Conservation (phyloP, 441 rosid species). For the Pelargonium cotyledonis region DNA sequence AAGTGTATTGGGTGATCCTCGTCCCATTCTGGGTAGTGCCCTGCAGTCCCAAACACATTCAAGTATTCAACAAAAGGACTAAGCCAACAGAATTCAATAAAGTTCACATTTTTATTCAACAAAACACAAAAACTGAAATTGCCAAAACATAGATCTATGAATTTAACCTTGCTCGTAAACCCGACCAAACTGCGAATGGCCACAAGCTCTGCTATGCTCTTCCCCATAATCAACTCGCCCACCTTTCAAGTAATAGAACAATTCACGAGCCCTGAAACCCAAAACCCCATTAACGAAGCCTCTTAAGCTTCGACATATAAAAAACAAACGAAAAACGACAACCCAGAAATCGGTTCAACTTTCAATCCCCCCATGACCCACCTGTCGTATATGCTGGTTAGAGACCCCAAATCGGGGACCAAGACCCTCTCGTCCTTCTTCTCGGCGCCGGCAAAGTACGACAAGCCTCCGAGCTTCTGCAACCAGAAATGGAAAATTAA, state of each 20-base stretch:
- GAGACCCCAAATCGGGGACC: slow-evolving; percentile 95
- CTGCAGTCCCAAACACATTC: slow-evolving; percentile 30
- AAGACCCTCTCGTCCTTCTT: slow-evolving; percentile 88
- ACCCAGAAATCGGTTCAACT: neutral
- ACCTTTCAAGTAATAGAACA: slow-evolving; percentile 89
- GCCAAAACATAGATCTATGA: neutral
- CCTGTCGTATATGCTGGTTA: slow-evolving; percentile 88
- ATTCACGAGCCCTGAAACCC: slow-evolving; percentile 77
- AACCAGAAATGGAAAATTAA: slow-evolving; percentile 2
- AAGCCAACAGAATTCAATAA: neutral
- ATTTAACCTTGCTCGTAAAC: slow-evolving; percentile 54
- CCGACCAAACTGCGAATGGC: slow-evolving; percentile 81
- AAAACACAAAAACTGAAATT: neutral
- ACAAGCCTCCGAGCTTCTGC: slow-evolving; percentile 80
- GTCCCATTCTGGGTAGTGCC: slow-evolving; percentile 87
- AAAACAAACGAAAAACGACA: neutral
- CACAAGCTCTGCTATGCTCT: slow-evolving; percentile 78
- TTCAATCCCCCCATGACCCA: slow-evolving; percentile 13
- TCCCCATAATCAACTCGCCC: slow-evolving; percentile 88
- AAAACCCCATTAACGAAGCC: neutral
- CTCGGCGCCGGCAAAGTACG: slow-evolving; percentile 96
- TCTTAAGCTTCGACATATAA: neutral
- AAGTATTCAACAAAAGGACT: slow-evolving; percentile 14
- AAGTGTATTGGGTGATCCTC: slow-evolving; percentile 89
- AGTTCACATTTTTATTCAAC: neutral